Evolutionary conservation across 1,139 yeast species (phyloP), one percentile per base, ranked within the genome.

Genomic region (Candida glucosophila): DNA sequence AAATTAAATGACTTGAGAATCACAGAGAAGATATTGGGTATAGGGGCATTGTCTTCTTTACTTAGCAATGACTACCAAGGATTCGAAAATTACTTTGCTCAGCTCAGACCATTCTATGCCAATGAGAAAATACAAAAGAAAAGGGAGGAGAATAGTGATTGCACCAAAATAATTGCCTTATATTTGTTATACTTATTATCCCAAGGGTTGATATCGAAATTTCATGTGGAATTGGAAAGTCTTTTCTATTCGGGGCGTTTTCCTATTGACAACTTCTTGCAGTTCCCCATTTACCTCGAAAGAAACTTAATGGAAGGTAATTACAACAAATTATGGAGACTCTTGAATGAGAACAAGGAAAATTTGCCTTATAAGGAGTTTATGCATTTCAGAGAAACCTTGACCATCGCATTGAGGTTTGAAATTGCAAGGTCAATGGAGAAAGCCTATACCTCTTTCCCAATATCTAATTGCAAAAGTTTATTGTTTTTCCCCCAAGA

Each of bases 291-390:
- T 31, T 74, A 77, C 40, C 73, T 90, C 40, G 98, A 90, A 52
- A 79, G 85, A 40, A 83, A 93, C 77, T 71, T 90, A 39, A 86
- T 90, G 82, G 98, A 90, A 52, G 98, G 98, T 23, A 81, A 90
- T 37, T 90, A 88, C 54, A 92, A 85, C 51, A 83, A 83, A 55
- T 90, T 90, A 29, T 82, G 94, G 82, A 78, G 77, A 41, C 69
- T 83, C 29, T 71, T 78, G 58, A 62, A 71, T 44, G 67, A 68
- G 27, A 75, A 75, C 11, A 52, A 65, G 11, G 45, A 47, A 32
- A 22, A 28, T 15, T 52, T 63, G 37, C 77, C 77, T 15, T 68
- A 76, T 39, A 58, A 65, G 26, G 85, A 78, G 45, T 77, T 66
- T 44, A 55, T 55, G 29, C 67, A 74, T 27, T 78, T 78, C 48